Base-by-base conservation (phyloP, 2,329 filamentous ascomycete species). In the Beauveria sp. region DNA sequence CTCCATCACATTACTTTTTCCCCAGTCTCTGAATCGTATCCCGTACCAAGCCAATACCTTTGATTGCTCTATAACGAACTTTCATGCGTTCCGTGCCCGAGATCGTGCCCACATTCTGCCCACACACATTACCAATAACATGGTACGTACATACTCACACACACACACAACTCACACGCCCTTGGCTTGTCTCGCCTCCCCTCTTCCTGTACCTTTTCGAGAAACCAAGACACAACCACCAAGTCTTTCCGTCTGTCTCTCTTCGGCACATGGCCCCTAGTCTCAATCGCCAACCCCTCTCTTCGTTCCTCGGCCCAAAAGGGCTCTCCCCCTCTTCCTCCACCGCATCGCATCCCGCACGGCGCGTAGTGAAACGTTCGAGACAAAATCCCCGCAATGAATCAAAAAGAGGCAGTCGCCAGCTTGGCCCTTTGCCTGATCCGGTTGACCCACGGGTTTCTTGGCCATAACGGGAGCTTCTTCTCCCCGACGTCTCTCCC, bases 221-320 rank as follows among this genome's bases (percentile, higher is more conserved):
- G 43, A 48, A 22, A 49, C 24, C 40, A 42, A 42, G 14, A 42
- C 40, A 42, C 40, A 42, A 18, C 38, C n/a, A 14, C 18, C 40
- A 14, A 38, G 26, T 16, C 40, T 42, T n/a, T 57, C 54, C 48
- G 26, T 48, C 18, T 40, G 16, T 26, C 54, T 43, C 42, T 22
- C 53, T 22, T 59, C 56, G 56, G 56, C 56, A 59, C 46, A 59
- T 59, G 46, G 56, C 46, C 46, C n/a, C 48, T 51, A 50, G 34
- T 50, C 43, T 9, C 43, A 50, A 46, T 20, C 9, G 16, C 46
- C 46, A 59, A 51, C 56, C 56, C 56, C 56, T 59, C 56, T 6
- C 31, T 40, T 20, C 16, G 24, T 59, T 48, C 56, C 56, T 59
- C 56, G 56, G 56, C 18, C 24, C 46, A 31, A 14, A 22, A 20